A percentile compares a stretch with the other conserved stretches of the same genome.
phyloP scores from a whole-genome alignment of 768 basidiomycete species.

The Hericium coralloides region DNA sequence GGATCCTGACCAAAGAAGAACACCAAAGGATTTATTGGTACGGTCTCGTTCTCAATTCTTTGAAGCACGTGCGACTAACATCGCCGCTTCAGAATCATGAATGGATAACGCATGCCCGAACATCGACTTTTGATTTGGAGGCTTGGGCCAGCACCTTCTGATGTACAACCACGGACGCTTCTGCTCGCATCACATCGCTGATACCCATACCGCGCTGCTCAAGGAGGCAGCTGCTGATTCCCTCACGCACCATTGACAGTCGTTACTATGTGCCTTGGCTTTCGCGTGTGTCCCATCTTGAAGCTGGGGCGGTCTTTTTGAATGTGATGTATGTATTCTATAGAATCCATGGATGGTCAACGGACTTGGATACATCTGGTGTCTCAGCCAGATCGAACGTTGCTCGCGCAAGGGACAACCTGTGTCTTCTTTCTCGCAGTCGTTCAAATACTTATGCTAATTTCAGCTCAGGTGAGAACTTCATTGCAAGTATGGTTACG shows the following conservation, averaged over 20 bases:
- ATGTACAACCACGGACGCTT: conserved; percentile 6
- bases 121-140: conserved; percentile 61
- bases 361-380: not conserved
- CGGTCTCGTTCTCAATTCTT: conserved; percentile 20
- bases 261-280: not conserved
- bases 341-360: not conserved
- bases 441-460: too few species aligned
- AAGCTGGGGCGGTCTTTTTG: not conserved
- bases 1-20: conserved; percentile 74
- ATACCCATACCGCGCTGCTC: not conserved
- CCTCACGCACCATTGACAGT: not conserved
- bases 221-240: not conserved
- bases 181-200: not conserved
- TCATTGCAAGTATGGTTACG: too few species aligned
- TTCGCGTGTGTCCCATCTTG: not conserved
- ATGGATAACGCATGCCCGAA: conserved; percentile 63
- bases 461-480: too few species aligned
- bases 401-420: too few species aligned
- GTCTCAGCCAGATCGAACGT: too few species aligned
- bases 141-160: conserved; percentile 75
- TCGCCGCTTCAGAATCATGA: conserved; percentile 45
- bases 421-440: too few species aligned
- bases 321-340: conserved; percentile 1
- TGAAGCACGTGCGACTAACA: not conserved
- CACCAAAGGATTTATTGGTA: conserved; percentile 84